Percentiles rank a stretch among this genome's conserved stretches.
These are phyloP conservation scores for Rhizophora mangle DNA, from an alignment of 345 rosid genomes.

Conservation along the genomic window DNA sequence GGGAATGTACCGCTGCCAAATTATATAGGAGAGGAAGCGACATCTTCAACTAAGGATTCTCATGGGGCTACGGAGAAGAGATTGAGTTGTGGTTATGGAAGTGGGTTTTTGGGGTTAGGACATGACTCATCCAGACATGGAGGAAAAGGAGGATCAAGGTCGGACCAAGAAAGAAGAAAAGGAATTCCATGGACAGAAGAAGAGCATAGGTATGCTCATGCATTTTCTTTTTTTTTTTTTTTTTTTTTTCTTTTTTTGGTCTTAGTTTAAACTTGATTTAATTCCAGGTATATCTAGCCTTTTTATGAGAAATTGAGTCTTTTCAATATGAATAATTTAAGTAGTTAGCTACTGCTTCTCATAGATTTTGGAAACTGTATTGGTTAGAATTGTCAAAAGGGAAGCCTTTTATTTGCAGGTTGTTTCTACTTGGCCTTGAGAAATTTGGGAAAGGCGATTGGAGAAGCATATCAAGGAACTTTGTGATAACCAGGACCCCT, in stretches of 20 bases:
- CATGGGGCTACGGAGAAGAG: constrained; percentile 44
- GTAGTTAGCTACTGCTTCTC: too few relatives aligned
- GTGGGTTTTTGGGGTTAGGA: constrained; percentile 45
- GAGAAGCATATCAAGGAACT: constrained; percentile 95
- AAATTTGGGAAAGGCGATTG: constrained; percentile 97
- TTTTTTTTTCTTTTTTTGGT: neutral
- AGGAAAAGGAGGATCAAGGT: constrained; percentile 52
- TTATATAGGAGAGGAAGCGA: constrained; percentile 45
- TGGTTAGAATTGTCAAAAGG: neutral
- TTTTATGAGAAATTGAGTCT: too few relatives aligned
- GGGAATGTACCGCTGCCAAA: constrained; percentile 65
- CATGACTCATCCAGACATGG: constrained; percentile 51
- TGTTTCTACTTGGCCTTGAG: constrained; percentile 80
- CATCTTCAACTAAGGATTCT: constrained; percentile 43
- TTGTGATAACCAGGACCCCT: constrained; percentile 83
- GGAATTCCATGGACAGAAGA: constrained; percentile 98
- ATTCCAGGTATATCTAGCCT: too few relatives aligned
- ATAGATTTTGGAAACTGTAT: neutral
- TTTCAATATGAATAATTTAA: too few relatives aligned
- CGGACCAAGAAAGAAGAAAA: constrained; percentile 85
- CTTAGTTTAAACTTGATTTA: neutral
- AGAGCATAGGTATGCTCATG: constrained; percentile 69
- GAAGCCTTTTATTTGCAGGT: constrained; percentile 36
- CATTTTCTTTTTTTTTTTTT: neutral
- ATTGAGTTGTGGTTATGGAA: constrained; percentile 38